Evolutionary conservation across 305 asterid species (phyloP).

Genomic region (Salvia sclarea): DNA sequence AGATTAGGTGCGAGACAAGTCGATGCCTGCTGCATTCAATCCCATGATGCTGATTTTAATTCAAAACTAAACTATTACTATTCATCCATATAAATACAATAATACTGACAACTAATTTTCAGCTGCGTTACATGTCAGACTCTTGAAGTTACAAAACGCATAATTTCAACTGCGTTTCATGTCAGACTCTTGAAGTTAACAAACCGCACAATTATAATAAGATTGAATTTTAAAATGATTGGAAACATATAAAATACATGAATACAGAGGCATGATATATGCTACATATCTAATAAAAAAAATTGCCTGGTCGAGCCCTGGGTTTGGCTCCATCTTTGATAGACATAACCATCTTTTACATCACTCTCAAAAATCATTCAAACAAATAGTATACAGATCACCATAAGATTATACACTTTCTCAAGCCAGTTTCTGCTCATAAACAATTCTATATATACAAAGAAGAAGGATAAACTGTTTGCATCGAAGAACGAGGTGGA

Average conservation of each 20-base stretch:
- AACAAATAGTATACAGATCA: not conserved
- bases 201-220: not conserved
- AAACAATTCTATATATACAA: too few species aligned
- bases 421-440: not conserved
- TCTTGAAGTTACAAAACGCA: not conserved
- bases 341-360: not conserved
- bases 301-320: too few species aligned
- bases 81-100: not conserved
- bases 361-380: not conserved
- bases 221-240: too few species aligned
- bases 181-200: not conserved
- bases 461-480: not conserved
- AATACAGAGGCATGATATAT: too few species aligned
- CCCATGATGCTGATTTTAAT: not conserved
- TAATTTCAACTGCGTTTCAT: not conserved
- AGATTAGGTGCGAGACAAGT: not conserved
- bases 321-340: too few species aligned
- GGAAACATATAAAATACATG: too few species aligned
- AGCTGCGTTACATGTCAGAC: not conserved
- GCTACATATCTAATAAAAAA: too few species aligned
- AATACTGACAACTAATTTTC: not conserved
- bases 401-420: not conserved
- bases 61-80: not conserved
- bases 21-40: not conserved
- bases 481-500: too few species aligned